phyloP scores from a whole-genome alignment of 2,329 filamentous ascomycete species.

The Cercospora citrullina region DNA sequence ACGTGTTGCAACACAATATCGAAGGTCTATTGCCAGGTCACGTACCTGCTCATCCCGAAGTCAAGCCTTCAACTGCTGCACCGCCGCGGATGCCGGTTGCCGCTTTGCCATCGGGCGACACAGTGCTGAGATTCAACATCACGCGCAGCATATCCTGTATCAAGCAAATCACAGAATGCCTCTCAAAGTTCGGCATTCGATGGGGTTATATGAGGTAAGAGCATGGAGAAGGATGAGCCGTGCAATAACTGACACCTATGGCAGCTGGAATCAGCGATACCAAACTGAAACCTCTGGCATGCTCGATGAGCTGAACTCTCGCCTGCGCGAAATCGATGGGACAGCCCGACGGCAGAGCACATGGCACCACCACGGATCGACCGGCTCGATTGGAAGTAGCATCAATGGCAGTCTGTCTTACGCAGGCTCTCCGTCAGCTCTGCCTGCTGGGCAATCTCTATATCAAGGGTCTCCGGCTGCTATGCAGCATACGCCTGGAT shows the following conservation, averaged over 20 bases:
- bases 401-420: conserved; percentile 28
- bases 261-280: conserved; percentile 51
- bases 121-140: conserved; percentile 38
- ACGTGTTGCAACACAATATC: conserved; percentile 56
- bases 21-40: conserved; percentile 47
- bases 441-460: conserved; percentile 11
- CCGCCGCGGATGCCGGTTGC: conserved; percentile 38
- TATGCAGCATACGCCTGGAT: conserved; percentile 19
- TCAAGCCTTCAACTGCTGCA: conserved; percentile 41
- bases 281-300: conserved; percentile 47
- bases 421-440: conserved; percentile 23
- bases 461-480: conserved; percentile 12
- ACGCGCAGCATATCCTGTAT: conserved; percentile 49
- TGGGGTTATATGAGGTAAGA: conserved; percentile 50
- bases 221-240: neutral
- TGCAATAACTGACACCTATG: neutral
- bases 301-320: conserved; percentile 45
- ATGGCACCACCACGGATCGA: conserved; percentile 32
- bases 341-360: conserved; percentile 30
- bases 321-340: conserved; percentile 38
- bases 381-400: conserved; percentile 32
- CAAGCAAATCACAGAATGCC: conserved; percentile 49
- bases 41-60: conserved; percentile 44
- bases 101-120: conserved; percentile 34
- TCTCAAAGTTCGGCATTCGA: conserved; percentile 49